These are phyloP conservation scores for Thuja plicata DNA, from an alignment of 83 land plant genomes.

Conservation along the genomic window DNA sequence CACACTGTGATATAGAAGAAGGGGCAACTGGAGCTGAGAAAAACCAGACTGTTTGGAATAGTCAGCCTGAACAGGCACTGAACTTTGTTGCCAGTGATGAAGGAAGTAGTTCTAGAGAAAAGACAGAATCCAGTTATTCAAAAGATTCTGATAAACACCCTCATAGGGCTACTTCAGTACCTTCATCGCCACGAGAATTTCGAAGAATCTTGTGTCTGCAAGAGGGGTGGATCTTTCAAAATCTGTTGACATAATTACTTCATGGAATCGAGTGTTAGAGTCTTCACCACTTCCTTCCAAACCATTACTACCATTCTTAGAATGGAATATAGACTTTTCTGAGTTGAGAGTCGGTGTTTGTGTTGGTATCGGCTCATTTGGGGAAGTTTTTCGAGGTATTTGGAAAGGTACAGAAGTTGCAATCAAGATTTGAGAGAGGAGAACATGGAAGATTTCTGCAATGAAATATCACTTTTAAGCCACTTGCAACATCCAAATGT, in stretches of 20 bases:
- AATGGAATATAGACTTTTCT: slow-evolving; percentile 91
- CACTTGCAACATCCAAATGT: too few relatives aligned
- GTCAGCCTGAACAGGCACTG: slow-evolving; percentile 19
- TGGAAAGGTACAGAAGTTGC: slow-evolving; percentile 99
- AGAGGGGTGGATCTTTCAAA: slow-evolving; percentile 21
- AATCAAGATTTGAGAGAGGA: slow-evolving; percentile 87
- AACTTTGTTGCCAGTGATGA: neutral
- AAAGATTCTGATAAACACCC: slow-evolving; percentile 20
- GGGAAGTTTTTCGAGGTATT: slow-evolving; percentile 96
- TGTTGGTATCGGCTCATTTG: slow-evolving; percentile 98
- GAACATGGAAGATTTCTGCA: slow-evolving; percentile 96
- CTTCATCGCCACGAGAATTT: slow-evolving; percentile 57
- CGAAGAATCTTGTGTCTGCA: slow-evolving; percentile 23
- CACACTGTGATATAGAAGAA: slow-evolving; percentile 23
- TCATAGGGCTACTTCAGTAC: slow-evolving; percentile 54
- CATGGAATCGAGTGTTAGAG: slow-evolving; percentile 64
- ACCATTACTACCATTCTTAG: slow-evolving; percentile 73
- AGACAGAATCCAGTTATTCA: slow-evolving; percentile 9
- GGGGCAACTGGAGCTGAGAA: slow-evolving; percentile 22
- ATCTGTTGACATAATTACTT: slow-evolving; percentile 34
- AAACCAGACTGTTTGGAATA: slow-evolving; percentile 12
- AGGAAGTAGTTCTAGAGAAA: slow-evolving; percentile 3
- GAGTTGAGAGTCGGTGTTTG: slow-evolving; percentile 87
- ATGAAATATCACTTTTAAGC: slow-evolving; percentile 89
- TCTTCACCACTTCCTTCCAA: slow-evolving; percentile 45